Evolutionary conservation across 1,284 basidiomycete genomes (phyloP).

Genomic region (Lentinula novae-zelandiae): DNA sequence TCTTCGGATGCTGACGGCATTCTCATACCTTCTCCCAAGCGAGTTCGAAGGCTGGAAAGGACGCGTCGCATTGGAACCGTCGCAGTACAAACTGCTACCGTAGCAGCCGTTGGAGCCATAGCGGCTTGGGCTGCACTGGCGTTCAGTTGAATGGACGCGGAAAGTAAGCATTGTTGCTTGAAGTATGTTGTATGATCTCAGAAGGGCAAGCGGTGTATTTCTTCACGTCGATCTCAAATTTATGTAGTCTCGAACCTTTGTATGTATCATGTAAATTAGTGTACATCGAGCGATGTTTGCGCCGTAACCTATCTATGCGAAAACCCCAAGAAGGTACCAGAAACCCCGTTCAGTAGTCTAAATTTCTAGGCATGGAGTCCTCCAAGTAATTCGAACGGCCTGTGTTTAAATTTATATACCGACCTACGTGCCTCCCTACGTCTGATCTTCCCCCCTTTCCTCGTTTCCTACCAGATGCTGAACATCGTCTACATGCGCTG

Average conservation of each 20-base stretch:
- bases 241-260: background rate
- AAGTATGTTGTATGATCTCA: background rate
- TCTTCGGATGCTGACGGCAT: conserved; percentile 9
- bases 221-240: no score
- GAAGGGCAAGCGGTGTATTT: background rate
- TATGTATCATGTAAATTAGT: background rate
- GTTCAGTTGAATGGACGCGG: conserved; percentile 37
- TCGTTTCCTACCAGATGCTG: background rate
- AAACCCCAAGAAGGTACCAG: no score
- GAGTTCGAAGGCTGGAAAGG: conserved; percentile 31
- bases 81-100: conserved; percentile 52
- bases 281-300: background rate
- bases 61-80: conserved; percentile 36
- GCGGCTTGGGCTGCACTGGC: conserved; percentile 68
- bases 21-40: conserved; percentile 30
- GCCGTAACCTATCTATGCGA: no score
- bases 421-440: background rate
- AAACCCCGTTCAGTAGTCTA: no score
- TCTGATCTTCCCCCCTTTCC: background rate
- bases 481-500: background rate
- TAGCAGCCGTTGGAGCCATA: conserved; percentile 58
- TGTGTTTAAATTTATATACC: no score
- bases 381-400: no score
- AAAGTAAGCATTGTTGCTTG: no score
- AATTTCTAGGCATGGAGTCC: no score